A percentile compares a stretch with the other conserved stretches of the same genome.
These are phyloP conservation scores for Sugiyamaella lignohabitans DNA, from an alignment of 805 yeast genomes.

Conservation along the genomic window DNA sequence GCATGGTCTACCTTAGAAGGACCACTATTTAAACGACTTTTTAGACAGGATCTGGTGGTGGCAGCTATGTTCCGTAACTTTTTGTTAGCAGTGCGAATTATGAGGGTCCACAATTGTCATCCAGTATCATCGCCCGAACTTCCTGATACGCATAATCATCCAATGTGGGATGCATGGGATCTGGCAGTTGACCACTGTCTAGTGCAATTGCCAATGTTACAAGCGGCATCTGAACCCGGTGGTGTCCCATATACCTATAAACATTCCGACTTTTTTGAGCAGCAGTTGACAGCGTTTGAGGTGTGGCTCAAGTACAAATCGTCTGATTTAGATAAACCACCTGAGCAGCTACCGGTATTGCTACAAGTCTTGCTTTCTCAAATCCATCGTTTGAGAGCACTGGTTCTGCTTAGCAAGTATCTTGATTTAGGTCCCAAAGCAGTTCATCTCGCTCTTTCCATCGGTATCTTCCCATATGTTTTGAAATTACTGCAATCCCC, in stretches of 20 bases:
- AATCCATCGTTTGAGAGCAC: constrained; percentile 85
- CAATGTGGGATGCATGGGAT: constrained; percentile 99
- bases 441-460: constrained; percentile 82
- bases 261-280: constrained; percentile 92
- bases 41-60: constrained; percentile 93
- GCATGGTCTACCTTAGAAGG: constrained; percentile 94
- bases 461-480: constrained; percentile 95
- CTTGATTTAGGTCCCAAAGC: constrained; percentile 98
- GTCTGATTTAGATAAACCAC: constrained; percentile 74
- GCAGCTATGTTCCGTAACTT: constrained; percentile 94
- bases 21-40: constrained; percentile 79
- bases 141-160: constrained; percentile 76
- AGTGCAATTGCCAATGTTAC: constrained; percentile 38
- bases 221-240: constrained; percentile 29
- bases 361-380: constrained; percentile 89
- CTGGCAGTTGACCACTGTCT: constrained; percentile 91
- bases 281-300: constrained; percentile 92
- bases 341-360: constrained; percentile 92
- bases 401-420: constrained; percentile 75
- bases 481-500: constrained; percentile 86
- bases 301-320: constrained; percentile 86
- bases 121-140: constrained; percentile 91
- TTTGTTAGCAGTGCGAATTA: constrained; percentile 80
- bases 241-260: constrained; percentile 45
- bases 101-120: constrained; percentile 90